These are phyloP conservation scores for Candida coquimbonensis DNA, from an alignment of 805 yeast species.

Conservation along the genomic window DNA sequence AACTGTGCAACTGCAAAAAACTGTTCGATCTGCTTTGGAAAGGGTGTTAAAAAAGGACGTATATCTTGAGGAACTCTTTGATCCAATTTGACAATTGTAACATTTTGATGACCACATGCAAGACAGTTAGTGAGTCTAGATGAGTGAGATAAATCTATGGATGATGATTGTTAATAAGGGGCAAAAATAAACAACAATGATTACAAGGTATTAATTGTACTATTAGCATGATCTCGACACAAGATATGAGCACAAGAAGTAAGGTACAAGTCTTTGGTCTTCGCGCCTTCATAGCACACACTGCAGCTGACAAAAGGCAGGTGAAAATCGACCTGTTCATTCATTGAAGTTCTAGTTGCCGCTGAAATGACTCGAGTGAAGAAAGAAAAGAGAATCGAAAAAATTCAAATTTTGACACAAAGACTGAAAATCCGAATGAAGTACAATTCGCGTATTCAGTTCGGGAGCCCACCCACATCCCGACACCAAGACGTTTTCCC, in stretches of 20 bases:
- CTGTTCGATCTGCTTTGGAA: conserved; percentile 20
- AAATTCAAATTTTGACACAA: not conserved
- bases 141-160: conserved; percentile 1
- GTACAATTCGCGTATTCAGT: too few relatives aligned
- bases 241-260: conserved; percentile 34
- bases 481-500: not conserved
- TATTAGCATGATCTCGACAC: conserved; percentile 24
- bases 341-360: not conserved
- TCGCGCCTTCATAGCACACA: conserved; percentile 22
- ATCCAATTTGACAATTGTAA: conserved; percentile 15
- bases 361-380: not conserved
- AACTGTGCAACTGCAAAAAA: conserved; percentile 19
- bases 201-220: not conserved
- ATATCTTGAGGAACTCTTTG: conserved; percentile 16
- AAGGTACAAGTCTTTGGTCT: conserved; percentile 22
- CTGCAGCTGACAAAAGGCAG: conserved; percentile 28
- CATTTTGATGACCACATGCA: conserved; percentile 12
- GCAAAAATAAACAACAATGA: not conserved
- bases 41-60: conserved; percentile 17
- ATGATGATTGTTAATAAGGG: not conserved
- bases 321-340: conserved; percentile 10
- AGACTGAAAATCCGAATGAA: not conserved
- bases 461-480: too few relatives aligned
- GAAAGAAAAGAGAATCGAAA: too few relatives aligned
- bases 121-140: conserved; percentile 5